Conservation (phyloP, 345 rosid genomes). For the Hevea brasiliensis region DNA sequence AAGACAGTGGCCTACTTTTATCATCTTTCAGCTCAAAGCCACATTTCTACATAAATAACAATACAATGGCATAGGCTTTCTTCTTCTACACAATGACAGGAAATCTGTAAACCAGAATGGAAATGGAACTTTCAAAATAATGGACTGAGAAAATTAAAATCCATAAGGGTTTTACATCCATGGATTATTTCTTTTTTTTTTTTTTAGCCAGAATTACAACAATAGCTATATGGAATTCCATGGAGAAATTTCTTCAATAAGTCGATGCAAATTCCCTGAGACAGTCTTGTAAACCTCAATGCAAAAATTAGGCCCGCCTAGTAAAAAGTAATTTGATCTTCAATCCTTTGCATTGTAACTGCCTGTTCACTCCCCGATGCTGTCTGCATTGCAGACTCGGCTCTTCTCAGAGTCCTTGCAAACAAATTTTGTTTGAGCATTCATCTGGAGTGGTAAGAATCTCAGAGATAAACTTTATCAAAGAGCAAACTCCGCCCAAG, state of each 20-base stretch:
- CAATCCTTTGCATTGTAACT: neutral
- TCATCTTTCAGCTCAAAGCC: too few species aligned
- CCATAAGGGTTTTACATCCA: neutral
- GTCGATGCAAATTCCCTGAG: neutral
- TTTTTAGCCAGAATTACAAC: neutral
- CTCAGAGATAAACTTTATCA: slow-evolving; percentile 74
- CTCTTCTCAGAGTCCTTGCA: slow-evolving; percentile 29
- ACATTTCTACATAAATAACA: too few species aligned
- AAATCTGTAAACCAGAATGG: too few species aligned
- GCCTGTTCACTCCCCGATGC: slow-evolving; percentile 9
- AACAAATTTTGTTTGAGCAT: slow-evolving; percentile 20
- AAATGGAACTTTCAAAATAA: neutral
- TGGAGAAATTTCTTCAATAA: neutral
- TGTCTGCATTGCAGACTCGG: slow-evolving; percentile 10
- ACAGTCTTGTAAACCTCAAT: slow-evolving; percentile 1
- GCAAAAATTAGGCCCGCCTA: too few species aligned
- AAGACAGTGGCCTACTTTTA: too few species aligned
- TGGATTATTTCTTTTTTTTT: neutral
- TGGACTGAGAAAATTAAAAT: neutral
- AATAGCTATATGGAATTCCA: neutral
- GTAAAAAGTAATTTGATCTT: neutral
- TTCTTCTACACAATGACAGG: too few species aligned
- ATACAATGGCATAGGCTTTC: too few species aligned
- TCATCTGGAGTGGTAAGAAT: slow-evolving; percentile 51
- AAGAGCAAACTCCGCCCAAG: slow-evolving; percentile 91